Conservation (phyloP, 352 stramenopile species). For the Pythium coloratum region DNA sequence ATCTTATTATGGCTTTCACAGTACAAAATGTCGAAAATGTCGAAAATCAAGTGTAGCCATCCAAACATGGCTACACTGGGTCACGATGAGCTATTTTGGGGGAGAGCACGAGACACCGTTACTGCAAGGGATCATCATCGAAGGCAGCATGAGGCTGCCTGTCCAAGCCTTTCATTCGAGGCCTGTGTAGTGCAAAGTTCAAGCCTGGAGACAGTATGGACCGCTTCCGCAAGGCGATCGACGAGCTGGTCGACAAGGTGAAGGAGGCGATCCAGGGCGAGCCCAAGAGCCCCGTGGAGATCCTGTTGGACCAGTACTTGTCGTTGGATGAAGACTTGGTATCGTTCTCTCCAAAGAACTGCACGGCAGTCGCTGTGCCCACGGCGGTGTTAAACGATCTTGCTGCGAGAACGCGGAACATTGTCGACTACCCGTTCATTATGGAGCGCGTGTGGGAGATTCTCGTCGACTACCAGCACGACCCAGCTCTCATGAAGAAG, state of each 20-base stretch:
- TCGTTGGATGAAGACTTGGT: conserved; percentile 51
- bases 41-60: background rate
- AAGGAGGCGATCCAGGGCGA: conserved; percentile 56
- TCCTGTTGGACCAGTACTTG: conserved; percentile 62
- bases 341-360: conserved; percentile 44
- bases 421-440: conserved; percentile 77
- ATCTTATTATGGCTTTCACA: background rate
- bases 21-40: conserved; percentile 3
- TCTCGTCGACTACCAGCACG: conserved; percentile 53
- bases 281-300: conserved; percentile 59
- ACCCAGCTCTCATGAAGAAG: conserved; percentile 65
- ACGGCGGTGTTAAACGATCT: conserved; percentile 62
- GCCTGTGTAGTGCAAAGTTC: too few species aligned
- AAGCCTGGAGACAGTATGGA: conserved; percentile 38
- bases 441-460: conserved; percentile 71
- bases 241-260: conserved; percentile 65
- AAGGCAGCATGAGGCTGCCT: too few species aligned
- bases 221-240: conserved; percentile 48
- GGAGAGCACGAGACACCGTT: too few species aligned
- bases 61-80: background rate
- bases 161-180: too few species aligned
- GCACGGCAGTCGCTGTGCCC: conserved; percentile 38
- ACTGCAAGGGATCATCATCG: too few species aligned
- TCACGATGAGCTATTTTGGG: background rate
- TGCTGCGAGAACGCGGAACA: conserved; percentile 62